Conservation (phyloP, 495 filamentous ascomycete genomes). For the Cercophora newfieldiana region DNA sequence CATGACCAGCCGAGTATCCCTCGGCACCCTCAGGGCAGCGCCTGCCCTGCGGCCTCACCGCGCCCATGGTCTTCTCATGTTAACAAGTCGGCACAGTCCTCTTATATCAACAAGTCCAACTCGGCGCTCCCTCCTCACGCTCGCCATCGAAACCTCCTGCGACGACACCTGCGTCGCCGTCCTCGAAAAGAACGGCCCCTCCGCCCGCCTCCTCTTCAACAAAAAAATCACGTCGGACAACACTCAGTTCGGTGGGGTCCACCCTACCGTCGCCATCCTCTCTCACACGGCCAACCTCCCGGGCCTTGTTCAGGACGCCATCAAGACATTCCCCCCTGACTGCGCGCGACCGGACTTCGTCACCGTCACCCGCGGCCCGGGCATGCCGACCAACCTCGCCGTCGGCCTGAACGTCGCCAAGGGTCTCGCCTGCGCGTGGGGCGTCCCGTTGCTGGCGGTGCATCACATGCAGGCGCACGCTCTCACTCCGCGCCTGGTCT, state of each 20-base stretch:
- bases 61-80: too few relatives aligned
- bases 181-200: slow-evolving; percentile 55
- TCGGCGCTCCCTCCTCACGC: slow-evolving; percentile 59
- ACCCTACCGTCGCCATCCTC: slow-evolving; percentile 70
- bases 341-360: slow-evolving; percentile 73
- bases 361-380: slow-evolving; percentile 83
- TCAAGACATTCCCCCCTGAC: slow-evolving; percentile 46
- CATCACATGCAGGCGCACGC: slow-evolving; percentile 98
- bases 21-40: too few relatives aligned
- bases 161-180: slow-evolving; percentile 94
- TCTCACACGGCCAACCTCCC: slow-evolving; percentile 72
- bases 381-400: slow-evolving; percentile 74
- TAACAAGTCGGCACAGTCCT: too few relatives aligned
- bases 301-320: slow-evolving; percentile 62
- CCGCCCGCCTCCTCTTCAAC: slow-evolving; percentile 70
- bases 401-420: slow-evolving; percentile 84
- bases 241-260: slow-evolving; percentile 67
- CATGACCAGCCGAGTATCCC: too few relatives aligned
- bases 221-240: slow-evolving; percentile 80
- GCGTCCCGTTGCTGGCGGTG: slow-evolving; percentile 77
- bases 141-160: slow-evolving; percentile 96
- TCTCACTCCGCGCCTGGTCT: slow-evolving; percentile 79
- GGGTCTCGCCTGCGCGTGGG: slow-evolving; percentile 80
- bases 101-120: too few relatives aligned
- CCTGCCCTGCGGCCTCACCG: too few relatives aligned